Conservation (phyloP, 345 rosid genomes). For the Rhodamnia rubescens region DNA sequence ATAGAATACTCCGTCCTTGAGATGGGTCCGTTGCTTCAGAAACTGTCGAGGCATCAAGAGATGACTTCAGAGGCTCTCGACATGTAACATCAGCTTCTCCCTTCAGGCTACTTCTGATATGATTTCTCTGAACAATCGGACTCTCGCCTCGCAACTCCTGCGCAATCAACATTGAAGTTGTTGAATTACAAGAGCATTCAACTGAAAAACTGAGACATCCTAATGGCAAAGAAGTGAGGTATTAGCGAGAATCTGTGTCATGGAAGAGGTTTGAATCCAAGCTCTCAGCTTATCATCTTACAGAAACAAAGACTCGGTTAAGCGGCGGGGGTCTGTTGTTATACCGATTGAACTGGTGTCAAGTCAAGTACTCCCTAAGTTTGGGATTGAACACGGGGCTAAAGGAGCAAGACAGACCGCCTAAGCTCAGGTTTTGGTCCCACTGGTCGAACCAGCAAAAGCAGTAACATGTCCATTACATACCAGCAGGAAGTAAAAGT, state of each 20-base stretch:
- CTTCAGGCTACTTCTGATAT: not conserved
- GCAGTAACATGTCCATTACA: not conserved
- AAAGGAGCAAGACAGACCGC: not conserved
- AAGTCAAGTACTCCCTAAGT: not conserved
- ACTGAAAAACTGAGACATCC: not conserved
- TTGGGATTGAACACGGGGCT: not conserved
- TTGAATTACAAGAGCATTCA: not conserved
- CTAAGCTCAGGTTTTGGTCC: not conserved
- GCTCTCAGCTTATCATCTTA: not conserved
- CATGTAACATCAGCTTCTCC: not conserved
- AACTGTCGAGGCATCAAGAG: not conserved
- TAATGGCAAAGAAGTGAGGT: not conserved
- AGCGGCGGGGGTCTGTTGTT: not conserved
- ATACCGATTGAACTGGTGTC: not conserved
- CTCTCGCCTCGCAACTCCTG: not conserved
- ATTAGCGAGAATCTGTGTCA: not conserved
- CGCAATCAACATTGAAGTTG: not conserved
- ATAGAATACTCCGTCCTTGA: slow-evolving; percentile 17
- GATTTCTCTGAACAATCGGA: not conserved
- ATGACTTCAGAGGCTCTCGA: not conserved
- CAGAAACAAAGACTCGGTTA: not conserved
- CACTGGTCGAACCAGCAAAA: not conserved
- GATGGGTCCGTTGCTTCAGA: slow-evolving; percentile 1
- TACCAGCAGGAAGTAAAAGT: not conserved
- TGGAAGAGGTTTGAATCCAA: not conserved